Base-by-base conservation (phyloP, 2,329 filamentous ascomycete genomes). In the Penicillium brasilianum region DNA sequence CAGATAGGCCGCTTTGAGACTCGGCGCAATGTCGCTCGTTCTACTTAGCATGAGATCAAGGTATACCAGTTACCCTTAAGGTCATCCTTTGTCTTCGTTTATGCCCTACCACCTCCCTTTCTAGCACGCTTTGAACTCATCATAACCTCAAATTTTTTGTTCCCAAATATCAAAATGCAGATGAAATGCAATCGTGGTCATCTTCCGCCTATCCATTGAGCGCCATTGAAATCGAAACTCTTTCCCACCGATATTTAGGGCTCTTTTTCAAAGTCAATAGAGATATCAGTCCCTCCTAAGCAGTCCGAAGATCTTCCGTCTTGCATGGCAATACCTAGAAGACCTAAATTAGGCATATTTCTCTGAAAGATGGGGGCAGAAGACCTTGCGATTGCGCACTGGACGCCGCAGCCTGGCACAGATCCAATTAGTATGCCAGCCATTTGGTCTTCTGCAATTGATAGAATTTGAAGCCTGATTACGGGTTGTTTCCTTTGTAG, bases 351-450 rank as follows among this genome's bases (percentile, higher is more conserved):
- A 0, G 81, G 78, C 70, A 80, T 76, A 65, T 83, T 83, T 1
- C 80, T 74, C 7, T 72, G 72, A 57, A 79, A 82, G 59, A 83
- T 83, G 66, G 82, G 83, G 0, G 78, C 75, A 58, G 81, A 83
- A 0, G 76, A 79, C 50, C 73, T 67, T 0, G 79, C 80, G 56
- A 83, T 81, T 0, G 83, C 78, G 55, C 76, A 80, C 62, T 78
- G 61, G 1, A 82, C 73, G 1, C 77, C 62, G 13, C 54, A 58
- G 0, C 64, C 68, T 67, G 22, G 4, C 2, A 44, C 7, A 25
- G 3, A 8, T 9, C 8, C 2, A 32, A 18, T 30, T 32, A 51
- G 13, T 36, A 51, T 34, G 8, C 14, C 16, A 18, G 20, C 11
- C 11, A 16, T 20, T 8, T 1, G 1, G 18, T 36, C 2, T 36